Evolutionary conservation across 2,329 filamentous ascomycete genomes (phyloP).

Genomic region (Clarireedia paspali): DNA sequence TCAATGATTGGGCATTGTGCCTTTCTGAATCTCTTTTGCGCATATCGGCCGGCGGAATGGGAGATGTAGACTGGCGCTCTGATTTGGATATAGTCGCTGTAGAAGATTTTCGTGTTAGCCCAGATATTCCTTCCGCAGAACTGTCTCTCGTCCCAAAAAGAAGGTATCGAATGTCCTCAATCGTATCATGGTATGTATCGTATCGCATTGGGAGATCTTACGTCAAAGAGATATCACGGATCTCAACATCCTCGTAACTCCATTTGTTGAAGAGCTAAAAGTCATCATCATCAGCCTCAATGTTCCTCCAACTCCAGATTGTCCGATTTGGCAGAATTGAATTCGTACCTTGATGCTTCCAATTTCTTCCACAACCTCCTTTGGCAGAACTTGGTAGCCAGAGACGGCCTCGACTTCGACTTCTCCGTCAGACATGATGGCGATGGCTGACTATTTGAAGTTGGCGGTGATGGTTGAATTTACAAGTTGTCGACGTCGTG

Average conservation of each 20-base stretch:
- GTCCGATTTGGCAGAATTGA: background rate
- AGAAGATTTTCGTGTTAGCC: slow-evolving; percentile 18
- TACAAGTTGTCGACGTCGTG: slow-evolving; percentile 11
- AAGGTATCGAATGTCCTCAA: background rate
- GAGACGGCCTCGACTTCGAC: slow-evolving; percentile 79
- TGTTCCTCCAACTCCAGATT: slow-evolving; percentile 6
- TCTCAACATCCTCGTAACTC: slow-evolving; percentile 98
- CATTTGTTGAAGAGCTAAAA: slow-evolving; percentile 83
- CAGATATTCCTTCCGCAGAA: slow-evolving; percentile 8
- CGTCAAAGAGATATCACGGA: slow-evolving; percentile 99
- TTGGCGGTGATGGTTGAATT: slow-evolving; percentile 11
- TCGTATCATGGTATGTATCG: background rate
- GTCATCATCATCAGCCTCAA: slow-evolving; percentile 5
- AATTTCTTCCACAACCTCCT: slow-evolving; percentile 84
- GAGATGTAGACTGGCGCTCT: slow-evolving; percentile 97
- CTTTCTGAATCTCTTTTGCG: slow-evolving; percentile 99
- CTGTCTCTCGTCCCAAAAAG: slow-evolving; percentile 19
- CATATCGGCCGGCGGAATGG: slow-evolving; percentile 97
- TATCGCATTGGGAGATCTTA: slow-evolving; percentile 48
- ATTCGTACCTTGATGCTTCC: slow-evolving; percentile 75
- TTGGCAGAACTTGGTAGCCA: slow-evolving; percentile 77
- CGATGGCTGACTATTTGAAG: slow-evolving; percentile 10
- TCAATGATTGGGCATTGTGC: slow-evolving; percentile 99
- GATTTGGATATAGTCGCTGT: slow-evolving; percentile 99
- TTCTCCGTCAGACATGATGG: slow-evolving; percentile 86